Conservation (phyloP, 192 early-diverging fungal genomes). For the Coemansia sp. region DNA sequence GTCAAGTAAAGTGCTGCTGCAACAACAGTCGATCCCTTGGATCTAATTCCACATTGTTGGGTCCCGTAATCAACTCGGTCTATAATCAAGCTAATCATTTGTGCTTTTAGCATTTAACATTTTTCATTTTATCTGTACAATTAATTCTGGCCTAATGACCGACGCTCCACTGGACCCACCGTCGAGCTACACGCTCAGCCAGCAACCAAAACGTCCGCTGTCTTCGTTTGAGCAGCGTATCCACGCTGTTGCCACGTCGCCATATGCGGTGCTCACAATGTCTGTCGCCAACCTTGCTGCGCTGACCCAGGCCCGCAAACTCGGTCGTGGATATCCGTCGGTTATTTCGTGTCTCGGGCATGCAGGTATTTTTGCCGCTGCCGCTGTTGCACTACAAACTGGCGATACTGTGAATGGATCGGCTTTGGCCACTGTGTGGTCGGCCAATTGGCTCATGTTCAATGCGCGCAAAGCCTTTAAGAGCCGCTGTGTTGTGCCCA, state of each 20-base stretch:
- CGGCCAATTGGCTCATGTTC: conserved; percentile 48
- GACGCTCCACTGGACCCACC: conserved; percentile 17
- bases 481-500: conserved; percentile 11
- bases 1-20: background rate
- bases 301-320: conserved; percentile 11
- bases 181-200: conserved; percentile 43
- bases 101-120: background rate
- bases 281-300: conserved; percentile 18
- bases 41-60: background rate
- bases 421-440: conserved; percentile 39
- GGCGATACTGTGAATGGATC: conserved; percentile 45
- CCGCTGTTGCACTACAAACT: conserved; percentile 32
- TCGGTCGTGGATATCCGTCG: conserved; percentile 33
- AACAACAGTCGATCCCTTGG: background rate
- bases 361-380: conserved; percentile 31
- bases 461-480: conserved; percentile 41
- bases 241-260: background rate
- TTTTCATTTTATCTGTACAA: background rate
- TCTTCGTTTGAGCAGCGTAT: conserved; percentile 1
- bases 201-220: background rate
- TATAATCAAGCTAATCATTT: background rate
- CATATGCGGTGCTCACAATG: conserved; percentile 28
- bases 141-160: background rate
- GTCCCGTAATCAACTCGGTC: background rate
- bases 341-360: conserved; percentile 42